A percentile compares a stretch with the other conserved stretches of the same genome.
Conservation (phyloP, 2,329 filamentous ascomycete species). For the Coniochaeta pulveracea region DNA sequence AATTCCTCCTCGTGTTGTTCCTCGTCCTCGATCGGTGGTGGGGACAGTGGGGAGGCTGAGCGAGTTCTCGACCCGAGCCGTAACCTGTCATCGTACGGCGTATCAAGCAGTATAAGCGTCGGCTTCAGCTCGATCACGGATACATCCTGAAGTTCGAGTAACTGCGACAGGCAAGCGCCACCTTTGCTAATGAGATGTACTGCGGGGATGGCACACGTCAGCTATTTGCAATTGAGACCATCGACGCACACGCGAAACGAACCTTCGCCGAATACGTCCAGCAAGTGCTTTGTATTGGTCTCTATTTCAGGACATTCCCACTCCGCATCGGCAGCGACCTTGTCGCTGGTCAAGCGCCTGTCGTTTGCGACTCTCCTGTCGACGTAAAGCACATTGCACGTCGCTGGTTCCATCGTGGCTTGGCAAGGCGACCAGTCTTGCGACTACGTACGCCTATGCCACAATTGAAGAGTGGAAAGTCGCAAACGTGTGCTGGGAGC, state of each 20-base stretch:
- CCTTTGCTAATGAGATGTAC: slow-evolving; percentile 45
- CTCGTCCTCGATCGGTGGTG: slow-evolving; percentile 20
- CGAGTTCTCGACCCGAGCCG: slow-evolving; percentile 22
- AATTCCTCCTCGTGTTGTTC: slow-evolving; percentile 35
- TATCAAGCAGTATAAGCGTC: slow-evolving; percentile 46
- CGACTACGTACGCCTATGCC: slow-evolving; percentile 47
- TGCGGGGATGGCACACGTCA: slow-evolving; percentile 14
- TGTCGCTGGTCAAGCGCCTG: slow-evolving; percentile 21
- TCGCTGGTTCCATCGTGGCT: slow-evolving; percentile 45
- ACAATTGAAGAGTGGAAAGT: slow-evolving; percentile 12
- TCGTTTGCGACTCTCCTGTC: slow-evolving; percentile 40
- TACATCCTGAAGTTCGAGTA: slow-evolving; percentile 40
- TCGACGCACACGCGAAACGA: not conserved
- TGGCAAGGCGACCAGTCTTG: slow-evolving; percentile 46
- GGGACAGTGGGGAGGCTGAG: slow-evolving; percentile 33
- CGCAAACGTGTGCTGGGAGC: not conserved
- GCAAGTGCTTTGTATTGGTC: slow-evolving; percentile 34
- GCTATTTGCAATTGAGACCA: too few relatives aligned
- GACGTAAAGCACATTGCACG: slow-evolving; percentile 50
- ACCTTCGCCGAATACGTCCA: slow-evolving; percentile 46
- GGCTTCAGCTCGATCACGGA: slow-evolving; percentile 41
- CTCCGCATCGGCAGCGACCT: slow-evolving; percentile 12
- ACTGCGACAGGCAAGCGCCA: slow-evolving; percentile 37
- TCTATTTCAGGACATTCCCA: slow-evolving; percentile 28
- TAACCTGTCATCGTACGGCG: slow-evolving; percentile 36